These are phyloP conservation scores for Entrophospora sp. DNA, from an alignment of 192 early-diverging fungal species.

Conservation along the genomic window DNA sequence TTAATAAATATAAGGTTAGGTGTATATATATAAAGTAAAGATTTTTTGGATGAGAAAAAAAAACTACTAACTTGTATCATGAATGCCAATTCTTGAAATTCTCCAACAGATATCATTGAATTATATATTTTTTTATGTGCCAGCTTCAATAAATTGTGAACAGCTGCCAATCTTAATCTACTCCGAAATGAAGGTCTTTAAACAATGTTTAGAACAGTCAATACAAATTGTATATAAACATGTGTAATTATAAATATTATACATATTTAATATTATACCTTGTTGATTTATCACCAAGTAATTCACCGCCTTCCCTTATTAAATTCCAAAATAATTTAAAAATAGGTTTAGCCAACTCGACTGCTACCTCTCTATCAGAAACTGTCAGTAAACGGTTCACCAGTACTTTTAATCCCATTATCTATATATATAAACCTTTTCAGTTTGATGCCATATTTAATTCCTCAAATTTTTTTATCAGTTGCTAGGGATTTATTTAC, in stretches of 20 bases:
- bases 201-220: neutral
- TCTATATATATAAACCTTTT: conserved; percentile 30
- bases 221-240: too few species aligned
- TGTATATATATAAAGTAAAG: neutral
- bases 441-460: neutral
- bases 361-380: conserved; percentile 23
- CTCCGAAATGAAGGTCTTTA: conserved; percentile 42
- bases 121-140: conserved; percentile 40
- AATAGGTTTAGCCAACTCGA: conserved; percentile 38
- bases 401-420: conserved; percentile 54
- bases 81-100: conserved; percentile 53
- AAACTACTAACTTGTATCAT: conserved; percentile 39
- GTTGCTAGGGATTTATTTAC: conserved; percentile 23
- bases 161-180: conserved; percentile 59
- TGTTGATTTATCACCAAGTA: conserved; percentile 39
- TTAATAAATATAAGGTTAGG: conserved; percentile 6
- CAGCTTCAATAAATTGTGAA: conserved; percentile 55
- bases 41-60: neutral
- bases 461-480: neutral
- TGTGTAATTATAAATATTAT: too few species aligned
- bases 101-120: conserved; percentile 38
- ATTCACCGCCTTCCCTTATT: conserved; percentile 58
- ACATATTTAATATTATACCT: conserved; percentile 20
- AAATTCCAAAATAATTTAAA: conserved; percentile 53
- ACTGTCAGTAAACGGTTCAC: conserved; percentile 51